Evolutionary conservation across 1,284 basidiomycete species (phyloP).

Genomic region (Phlebopus sp.): DNA sequence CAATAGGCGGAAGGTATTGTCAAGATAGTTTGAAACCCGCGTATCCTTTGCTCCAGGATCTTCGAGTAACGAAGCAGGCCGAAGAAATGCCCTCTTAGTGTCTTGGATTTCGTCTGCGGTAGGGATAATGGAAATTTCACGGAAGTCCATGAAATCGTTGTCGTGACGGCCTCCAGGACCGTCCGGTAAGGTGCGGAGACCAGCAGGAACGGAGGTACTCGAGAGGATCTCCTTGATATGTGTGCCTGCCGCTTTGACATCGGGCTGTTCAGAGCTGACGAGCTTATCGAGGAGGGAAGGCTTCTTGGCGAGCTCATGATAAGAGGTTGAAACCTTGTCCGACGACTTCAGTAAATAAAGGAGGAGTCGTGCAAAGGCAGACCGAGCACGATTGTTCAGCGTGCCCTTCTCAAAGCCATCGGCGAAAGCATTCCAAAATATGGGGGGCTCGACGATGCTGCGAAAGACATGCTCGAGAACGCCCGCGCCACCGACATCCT

Average conservation of each 20-base stretch:
- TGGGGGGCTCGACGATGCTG: conserved; percentile 48
- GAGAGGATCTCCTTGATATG: conserved; percentile 43
- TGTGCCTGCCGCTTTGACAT: conserved; percentile 34
- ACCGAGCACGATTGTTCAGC: conserved; percentile 37
- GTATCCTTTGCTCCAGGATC: conserved; percentile 37
- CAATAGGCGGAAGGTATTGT: conserved; percentile 63
- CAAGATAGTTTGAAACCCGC: conserved; percentile 48
- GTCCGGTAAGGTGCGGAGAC: conserved; percentile 17
- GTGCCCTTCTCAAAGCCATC: conserved; percentile 38
- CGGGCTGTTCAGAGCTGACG: conserved; percentile 33
- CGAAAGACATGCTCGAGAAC: conserved; percentile 38
- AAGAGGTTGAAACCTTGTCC: conserved; percentile 32
- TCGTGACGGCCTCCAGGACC: conserved; percentile 62
- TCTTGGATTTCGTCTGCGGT: conserved; percentile 54
- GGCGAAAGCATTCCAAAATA: conserved; percentile 50
- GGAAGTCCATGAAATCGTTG: conserved; percentile 60
- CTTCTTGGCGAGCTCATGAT: conserved; percentile 40
- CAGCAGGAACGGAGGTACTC: conserved; percentile 22
- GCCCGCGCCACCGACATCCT: conserved; percentile 40
- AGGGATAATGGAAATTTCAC: conserved; percentile 55
- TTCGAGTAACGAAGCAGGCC: conserved; percentile 41
- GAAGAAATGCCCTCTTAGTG: conserved; percentile 45
- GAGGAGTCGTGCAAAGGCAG: conserved; percentile 50
- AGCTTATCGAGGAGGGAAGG: conserved; percentile 33
- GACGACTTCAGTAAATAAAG: conserved; percentile 46